Conservation (phyloP, 495 filamentous ascomycete species). For the Daldinia caldariorum region DNA sequence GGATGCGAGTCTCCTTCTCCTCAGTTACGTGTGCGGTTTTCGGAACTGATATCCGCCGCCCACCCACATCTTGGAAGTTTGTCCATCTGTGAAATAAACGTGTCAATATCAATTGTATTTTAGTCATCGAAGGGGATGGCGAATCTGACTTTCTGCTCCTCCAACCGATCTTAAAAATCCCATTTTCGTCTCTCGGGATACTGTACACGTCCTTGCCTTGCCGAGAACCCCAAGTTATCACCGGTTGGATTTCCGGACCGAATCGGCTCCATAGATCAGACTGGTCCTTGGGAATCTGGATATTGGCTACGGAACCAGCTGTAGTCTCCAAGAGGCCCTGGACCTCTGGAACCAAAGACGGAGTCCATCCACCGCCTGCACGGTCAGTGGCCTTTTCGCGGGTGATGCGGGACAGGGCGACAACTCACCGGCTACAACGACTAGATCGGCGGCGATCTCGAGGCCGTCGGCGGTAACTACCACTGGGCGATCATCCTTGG, state of each 20-base stretch:
- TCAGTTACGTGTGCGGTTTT: conserved; percentile 41
- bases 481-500: conserved; percentile 25
- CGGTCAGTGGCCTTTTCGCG: not conserved
- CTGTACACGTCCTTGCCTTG: conserved; percentile 54
- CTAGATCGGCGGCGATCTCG: conserved; percentile 41
- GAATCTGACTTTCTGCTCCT: conserved; percentile 56
- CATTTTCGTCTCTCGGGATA: conserved; percentile 51
- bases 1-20: conserved; percentile 49
- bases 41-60: conserved; percentile 38
- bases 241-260: conserved; percentile 51
- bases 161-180: conserved; percentile 58
- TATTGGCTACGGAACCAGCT: conserved; percentile 52
- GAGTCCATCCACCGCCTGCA: conserved; percentile 50
- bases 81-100: conserved; percentile 36
- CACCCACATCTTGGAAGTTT: conserved; percentile 34
- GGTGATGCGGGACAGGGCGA: not conserved
- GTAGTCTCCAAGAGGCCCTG: conserved; percentile 56
- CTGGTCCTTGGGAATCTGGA: conserved; percentile 47
- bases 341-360: conserved; percentile 46
- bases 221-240: conserved; percentile 47
- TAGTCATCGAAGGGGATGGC: not conserved
- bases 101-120: not conserved
- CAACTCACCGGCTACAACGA: conserved; percentile 43
- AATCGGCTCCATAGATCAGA: conserved; percentile 48
- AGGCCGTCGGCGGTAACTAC: conserved; percentile 51